These are phyloP conservation scores for Plasmodium malariae DNA, from an alignment of 169 alveolate species.

Conservation along the genomic window DNA sequence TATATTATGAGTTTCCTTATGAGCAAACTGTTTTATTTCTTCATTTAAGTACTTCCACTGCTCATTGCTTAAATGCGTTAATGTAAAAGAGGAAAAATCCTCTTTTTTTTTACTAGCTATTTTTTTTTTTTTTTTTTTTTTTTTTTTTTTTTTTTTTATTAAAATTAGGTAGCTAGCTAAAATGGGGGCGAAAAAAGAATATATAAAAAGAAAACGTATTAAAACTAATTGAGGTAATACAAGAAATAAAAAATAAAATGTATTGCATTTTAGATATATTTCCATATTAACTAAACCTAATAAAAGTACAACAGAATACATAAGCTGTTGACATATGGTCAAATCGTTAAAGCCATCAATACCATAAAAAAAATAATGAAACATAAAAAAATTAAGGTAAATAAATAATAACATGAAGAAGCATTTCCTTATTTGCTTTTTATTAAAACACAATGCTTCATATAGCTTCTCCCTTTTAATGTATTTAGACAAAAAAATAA, in stretches of 20 bases:
- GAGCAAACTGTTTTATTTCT: constrained; percentile 72
- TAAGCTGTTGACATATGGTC: constrained; percentile 26
- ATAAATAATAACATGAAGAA: constrained; percentile 26
- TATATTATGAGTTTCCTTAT: constrained; percentile 51
- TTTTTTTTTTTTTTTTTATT: constrained; percentile 15
- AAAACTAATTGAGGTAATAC: constrained; percentile 62
- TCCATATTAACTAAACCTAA: constrained; percentile 60
- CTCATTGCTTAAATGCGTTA: constrained; percentile 72
- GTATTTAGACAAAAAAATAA: constrained; percentile 37
- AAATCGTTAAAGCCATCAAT: constrained; percentile 62
- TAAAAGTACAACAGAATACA: constrained; percentile 44
- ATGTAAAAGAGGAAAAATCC: constrained; percentile 37
- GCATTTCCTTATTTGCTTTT: constrained; percentile 43
- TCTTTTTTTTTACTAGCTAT: constrained; percentile 31
- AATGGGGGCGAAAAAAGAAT: constrained; percentile 57
- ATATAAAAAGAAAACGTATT: constrained; percentile 65
- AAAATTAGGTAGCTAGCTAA: constrained; percentile 54
- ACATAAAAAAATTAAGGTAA: constrained; percentile 52
- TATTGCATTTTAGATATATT: constrained; percentile 42
- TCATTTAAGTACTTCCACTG: constrained; percentile 69
- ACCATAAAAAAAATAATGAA: constrained; percentile 63
- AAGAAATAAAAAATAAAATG: constrained; percentile 46
- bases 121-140: constrained; percentile 21
- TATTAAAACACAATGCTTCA: constrained; percentile 60
- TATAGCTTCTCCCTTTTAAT: constrained; percentile 49